Conservation (phyloP, 495 filamentous ascomycete genomes). For the Hypoxylon fuscum region DNA sequence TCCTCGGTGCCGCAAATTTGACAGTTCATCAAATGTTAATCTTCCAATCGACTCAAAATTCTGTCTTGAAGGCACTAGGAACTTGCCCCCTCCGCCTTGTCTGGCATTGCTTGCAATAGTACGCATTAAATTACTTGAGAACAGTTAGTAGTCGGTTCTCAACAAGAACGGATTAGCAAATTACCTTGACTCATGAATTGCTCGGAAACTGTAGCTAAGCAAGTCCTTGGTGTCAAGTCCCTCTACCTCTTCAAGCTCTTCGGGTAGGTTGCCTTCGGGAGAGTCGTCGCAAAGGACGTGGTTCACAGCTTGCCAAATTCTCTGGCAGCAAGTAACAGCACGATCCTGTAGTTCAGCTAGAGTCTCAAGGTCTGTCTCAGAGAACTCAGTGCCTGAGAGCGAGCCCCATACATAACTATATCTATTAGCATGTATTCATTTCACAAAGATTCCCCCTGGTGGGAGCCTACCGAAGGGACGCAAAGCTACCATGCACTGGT, state of each 20-base stretch:
- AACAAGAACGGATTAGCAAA: neutral
- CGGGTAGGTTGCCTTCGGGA: slow-evolving; percentile 85
- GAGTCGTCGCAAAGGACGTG: slow-evolving; percentile 87
- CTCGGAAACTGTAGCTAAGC: slow-evolving; percentile 92
- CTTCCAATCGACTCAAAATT: slow-evolving; percentile 69
- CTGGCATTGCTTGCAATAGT: slow-evolving; percentile 59
- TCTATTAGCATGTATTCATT: slow-evolving; percentile 22
- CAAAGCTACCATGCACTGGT: slow-evolving; percentile 76
- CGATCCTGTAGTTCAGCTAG: slow-evolving; percentile 60
- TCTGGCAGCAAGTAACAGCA: slow-evolving; percentile 64
- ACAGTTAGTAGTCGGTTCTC: slow-evolving; percentile 28
- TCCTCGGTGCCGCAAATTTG: slow-evolving; percentile 85
- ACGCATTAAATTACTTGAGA: slow-evolving; percentile 63
- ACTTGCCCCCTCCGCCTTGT: slow-evolving; percentile 39
- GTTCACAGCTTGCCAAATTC: slow-evolving; percentile 78
- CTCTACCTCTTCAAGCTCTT: slow-evolving; percentile 72
- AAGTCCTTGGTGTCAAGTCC: slow-evolving; percentile 83
- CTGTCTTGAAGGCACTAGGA: slow-evolving; percentile 48
- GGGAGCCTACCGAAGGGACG: slow-evolving; percentile 64
- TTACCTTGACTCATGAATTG: slow-evolving; percentile 89
- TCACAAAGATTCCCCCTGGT: neutral
- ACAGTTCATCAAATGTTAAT: slow-evolving; percentile 80
- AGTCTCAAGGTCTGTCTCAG: slow-evolving; percentile 47
- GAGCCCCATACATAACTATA: slow-evolving; percentile 56
- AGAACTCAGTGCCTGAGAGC: slow-evolving; percentile 43